Evolutionary conservation across 2,329 filamentous ascomycete species (phyloP).

Genomic region (Nothophaeocryptopus gaeumannii): DNA sequence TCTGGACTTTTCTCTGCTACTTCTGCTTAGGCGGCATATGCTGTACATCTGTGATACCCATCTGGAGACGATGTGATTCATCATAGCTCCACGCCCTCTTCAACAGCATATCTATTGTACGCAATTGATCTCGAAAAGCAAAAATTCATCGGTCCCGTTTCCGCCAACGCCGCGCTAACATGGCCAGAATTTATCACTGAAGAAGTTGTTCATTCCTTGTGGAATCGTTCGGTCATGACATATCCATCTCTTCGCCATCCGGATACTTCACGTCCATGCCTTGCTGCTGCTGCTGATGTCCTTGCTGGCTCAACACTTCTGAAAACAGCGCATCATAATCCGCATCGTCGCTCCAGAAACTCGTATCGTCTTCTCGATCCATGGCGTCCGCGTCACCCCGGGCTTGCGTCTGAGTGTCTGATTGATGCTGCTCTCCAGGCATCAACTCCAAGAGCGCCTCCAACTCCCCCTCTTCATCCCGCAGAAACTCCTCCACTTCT

Average conservation of each 20-base stretch:
- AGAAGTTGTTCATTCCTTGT: neutral
- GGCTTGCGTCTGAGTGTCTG: too few relatives aligned
- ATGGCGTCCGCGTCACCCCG: conserved; percentile 8
- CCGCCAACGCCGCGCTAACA: conserved; percentile 30
- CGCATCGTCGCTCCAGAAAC: conserved; percentile 55
- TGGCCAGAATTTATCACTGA: neutral
- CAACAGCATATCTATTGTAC: too few relatives aligned
- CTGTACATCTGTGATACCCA: conserved; percentile 30
- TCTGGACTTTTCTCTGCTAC: neutral
- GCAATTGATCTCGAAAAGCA: neutral
- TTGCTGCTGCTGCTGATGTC: conserved; percentile 18
- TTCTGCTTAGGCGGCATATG: conserved; percentile 3
- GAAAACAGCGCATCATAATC: conserved; percentile 64
- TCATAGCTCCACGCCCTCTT: too few relatives aligned
- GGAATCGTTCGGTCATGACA: conserved; percentile 21
- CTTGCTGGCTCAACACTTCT: conserved; percentile 57
- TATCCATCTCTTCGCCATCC: conserved; percentile 38
- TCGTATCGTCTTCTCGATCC: conserved; percentile 32
- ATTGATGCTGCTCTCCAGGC: conserved; percentile 28
- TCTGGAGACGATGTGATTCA: neutral
- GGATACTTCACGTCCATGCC: neutral
- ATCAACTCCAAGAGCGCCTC: conserved; percentile 46
- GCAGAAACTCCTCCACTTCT: conserved; percentile 40
- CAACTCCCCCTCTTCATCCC: conserved; percentile 45
- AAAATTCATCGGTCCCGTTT: neutral